Evolutionary conservation across 2,329 filamentous ascomycete species (phyloP), one percentile per base, ranked within the genome.

Genomic region (Ophiosphaerella herpotricha): DNA sequence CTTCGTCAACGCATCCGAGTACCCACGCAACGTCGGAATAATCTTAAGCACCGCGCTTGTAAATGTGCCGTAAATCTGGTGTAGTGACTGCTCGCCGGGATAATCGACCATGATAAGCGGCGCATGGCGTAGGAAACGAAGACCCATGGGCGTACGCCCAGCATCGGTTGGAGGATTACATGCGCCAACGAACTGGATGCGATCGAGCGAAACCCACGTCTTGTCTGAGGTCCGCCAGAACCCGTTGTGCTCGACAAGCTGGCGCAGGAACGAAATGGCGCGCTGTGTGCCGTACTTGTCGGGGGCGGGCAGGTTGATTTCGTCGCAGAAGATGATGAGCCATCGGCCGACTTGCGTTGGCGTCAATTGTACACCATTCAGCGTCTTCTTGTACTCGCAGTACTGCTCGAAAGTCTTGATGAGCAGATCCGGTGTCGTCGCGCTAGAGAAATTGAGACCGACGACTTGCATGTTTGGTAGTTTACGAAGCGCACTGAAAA

Each of bases 21-120:
- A 97, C 39, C 95, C 95, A 61, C 94, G 89, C n/a, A 99, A 80
- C 12, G 91, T 86, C 1, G 94, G 93, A 43, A 99, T 88, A 55
- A 99, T 94, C 81, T 99, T 99, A 69, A 99, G 87, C 37, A 99
- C 86, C 8, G 95, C 94, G 47, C 84, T 89, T 72, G 96, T 99
- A 83, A 99, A 99, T 0, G 95, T 97, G 62, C 95, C 94, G 70
- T 99, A 99, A 61, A 99, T 99, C 72, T 99, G 94, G 61, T 87
- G 88, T 33, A 99, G 83, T 3, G 95, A 99, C 37, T 91, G 81
- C 77, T 99, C 91, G 66, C 95, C 94, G 53, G 94, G 94, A 68
- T 99, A 99, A 70, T 99, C 94, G 36, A 99, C 95, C 95, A 99
- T 99, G 75, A 99, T 89, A 46, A 99, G 84, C n/a, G 94, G 94